Percentiles rank a stretch among this genome's conserved stretches.
These are phyloP conservation scores for Tolypocladium endophyticum DNA, from an alignment of 2,329 filamentous ascomycete genomes.

Conservation along the genomic window DNA sequence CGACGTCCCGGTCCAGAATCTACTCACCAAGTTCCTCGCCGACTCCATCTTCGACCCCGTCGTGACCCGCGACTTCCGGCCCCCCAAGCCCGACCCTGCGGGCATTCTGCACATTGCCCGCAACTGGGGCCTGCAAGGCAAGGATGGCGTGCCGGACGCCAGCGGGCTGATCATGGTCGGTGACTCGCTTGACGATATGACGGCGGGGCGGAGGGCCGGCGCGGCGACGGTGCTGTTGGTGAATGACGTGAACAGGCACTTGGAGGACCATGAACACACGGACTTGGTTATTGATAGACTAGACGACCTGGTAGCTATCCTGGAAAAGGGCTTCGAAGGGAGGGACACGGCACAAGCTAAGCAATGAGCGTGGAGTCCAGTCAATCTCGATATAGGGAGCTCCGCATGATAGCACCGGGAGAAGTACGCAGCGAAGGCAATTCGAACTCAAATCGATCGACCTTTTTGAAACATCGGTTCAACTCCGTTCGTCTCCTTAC, in stretches of 20 bases:
- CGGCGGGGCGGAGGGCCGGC: conserved; percentile 70
- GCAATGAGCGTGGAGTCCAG: not conserved
- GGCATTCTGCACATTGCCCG: conserved; percentile 79
- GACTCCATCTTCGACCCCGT: conserved; percentile 63
- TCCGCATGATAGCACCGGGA: not conserved
- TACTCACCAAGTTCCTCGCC: conserved; percentile 65
- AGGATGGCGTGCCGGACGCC: conserved; percentile 26
- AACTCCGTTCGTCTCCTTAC: not conserved
- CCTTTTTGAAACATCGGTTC: conserved; percentile 7
- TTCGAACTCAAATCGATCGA: conserved; percentile 9
- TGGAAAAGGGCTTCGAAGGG: conserved; percentile 66
- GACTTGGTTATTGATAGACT: conserved; percentile 62
- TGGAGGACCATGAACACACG: conserved; percentile 64
- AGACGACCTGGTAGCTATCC: conserved; percentile 64
- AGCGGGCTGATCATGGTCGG: conserved; percentile 54
- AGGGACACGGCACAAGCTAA: conserved; percentile 11
- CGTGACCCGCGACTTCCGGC: conserved; percentile 72
- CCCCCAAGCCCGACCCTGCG: conserved; percentile 78
- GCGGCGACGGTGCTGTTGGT: conserved; percentile 82
- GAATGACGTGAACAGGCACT: conserved; percentile 66
- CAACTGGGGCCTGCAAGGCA: conserved; percentile 51
- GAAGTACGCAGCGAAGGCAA: not conserved
- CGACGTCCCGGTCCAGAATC: conserved; percentile 63
- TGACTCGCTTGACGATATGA: conserved; percentile 87
- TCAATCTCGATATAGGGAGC: not conserved